Percentiles rank a stretch among this genome's conserved stretches.
phyloP scores from a whole-genome alignment of 1,139 yeast species.

The Kodamaea suecica region DNA sequence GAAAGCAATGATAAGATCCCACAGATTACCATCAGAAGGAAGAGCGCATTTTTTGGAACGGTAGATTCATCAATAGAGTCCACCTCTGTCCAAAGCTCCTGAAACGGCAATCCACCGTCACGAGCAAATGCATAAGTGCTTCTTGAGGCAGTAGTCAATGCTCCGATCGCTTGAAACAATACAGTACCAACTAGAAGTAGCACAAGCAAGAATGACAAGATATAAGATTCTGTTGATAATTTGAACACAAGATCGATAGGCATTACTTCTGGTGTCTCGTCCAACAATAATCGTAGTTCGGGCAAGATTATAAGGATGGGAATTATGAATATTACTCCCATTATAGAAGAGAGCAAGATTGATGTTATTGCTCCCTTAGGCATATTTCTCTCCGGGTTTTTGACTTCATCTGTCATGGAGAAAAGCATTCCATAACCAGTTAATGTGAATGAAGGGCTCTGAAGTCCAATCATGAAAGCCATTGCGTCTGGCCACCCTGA shows the following conservation, averaged over 20 bases:
- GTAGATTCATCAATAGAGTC: conserved; percentile 53
- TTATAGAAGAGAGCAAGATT: conserved; percentile 58
- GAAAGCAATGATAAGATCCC: conserved; percentile 62
- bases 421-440: conserved; percentile 84
- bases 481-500: conserved; percentile 70
- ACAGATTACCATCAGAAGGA: conserved; percentile 66
- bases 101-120: conserved; percentile 81
- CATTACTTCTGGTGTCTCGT: conserved; percentile 60
- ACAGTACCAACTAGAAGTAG: conserved; percentile 68
- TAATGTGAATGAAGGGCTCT: conserved; percentile 73
- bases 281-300: conserved; percentile 53
- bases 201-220: conserved; percentile 66
- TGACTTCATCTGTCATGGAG: conserved; percentile 80
- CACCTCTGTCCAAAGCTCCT: conserved; percentile 62
- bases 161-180: conserved; percentile 73
- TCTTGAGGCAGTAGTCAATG: conserved; percentile 83
- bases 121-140: conserved; percentile 85
- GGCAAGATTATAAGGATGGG: conserved; percentile 73
- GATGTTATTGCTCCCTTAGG: conserved; percentile 75
- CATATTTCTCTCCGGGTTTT: conserved; percentile 67
- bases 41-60: conserved; percentile 71
- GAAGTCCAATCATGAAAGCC: conserved; percentile 72
- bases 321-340: conserved; percentile 68
- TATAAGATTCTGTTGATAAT: conserved; percentile 62
- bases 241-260: conserved; percentile 68